Base-by-base conservation (phyloP, 2,329 filamentous ascomycete genomes). In the Talaromyces pinophilus region DNA sequence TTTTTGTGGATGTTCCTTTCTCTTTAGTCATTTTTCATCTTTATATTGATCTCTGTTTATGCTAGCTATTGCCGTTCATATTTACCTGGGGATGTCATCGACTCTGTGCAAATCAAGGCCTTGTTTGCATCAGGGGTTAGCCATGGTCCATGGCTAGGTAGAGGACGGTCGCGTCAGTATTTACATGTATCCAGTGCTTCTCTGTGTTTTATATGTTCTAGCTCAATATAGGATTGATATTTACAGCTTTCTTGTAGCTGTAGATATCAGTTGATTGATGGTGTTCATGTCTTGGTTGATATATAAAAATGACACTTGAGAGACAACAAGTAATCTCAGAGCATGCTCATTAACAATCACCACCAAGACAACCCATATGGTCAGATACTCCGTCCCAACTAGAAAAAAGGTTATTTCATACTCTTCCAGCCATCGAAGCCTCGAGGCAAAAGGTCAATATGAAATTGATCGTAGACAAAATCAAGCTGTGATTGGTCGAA, bases 1-100 rank as follows among this genome's bases (percentile, higher is more conserved):
- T 62, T 66, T 63, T 57, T 55, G 61, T 60, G 50, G 42, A 59
- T 63, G 48, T 46, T 38, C 7, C 42, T 46, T 46, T 48, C 62
- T 57, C 11, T 38, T 13, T 46, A 25, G 30, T 46, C 40, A 57
- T 40, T 46, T 44, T 57, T 28, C 33, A 35, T 25, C 15, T 15
- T 57, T 57, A 40, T 38, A 40, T 62, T 28, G 46, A 38, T 44
- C 44, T 59, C 25, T 40, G 25, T 46, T 48, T 19, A n/a, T 57
- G 52, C 40, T 38, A 46, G 54, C 35, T 60, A 30, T 40, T 38
- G 54, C 54, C 15, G 54, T 38, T 57, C 54, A 40, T 57, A 57
- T 38, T 57, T 22, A 25, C 33, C 11, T 15, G n/a, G 33, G 54
- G 33, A 57, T 57, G 33, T 22, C 33, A 38, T 57, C 33, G 30